Base-by-base conservation (phyloP, 129 eudicot species). In the Chrysanthemum makinoi region DNA sequence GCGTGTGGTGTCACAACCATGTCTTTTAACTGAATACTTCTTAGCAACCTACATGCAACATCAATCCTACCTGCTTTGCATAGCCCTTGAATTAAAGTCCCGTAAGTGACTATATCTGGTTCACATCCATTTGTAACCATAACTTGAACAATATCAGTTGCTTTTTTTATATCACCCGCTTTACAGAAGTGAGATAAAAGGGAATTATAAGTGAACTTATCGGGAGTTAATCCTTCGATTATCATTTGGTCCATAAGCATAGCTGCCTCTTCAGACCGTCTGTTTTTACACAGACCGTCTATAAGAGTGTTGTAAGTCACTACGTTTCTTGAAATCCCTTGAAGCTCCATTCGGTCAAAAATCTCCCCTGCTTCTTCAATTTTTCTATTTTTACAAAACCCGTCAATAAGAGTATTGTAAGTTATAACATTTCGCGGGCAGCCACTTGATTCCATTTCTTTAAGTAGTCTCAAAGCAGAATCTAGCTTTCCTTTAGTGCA, bases 41-140 rank as follows among this genome's bases (percentile, higher is more conserved):
- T 82, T 24, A 94, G 88, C 52, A 94, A 89, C 83, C 78, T 81
- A 58, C 79, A 77, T 2, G 97, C 99, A 59, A 90, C 83, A 49
- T 90, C 96, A 6, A 77, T 62, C 73, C 99, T 76, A 24, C 96
- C 91, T 11, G 94, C 91, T 78, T 80, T 90, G 72, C 99, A 94
- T 4, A 94, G 76, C 47, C 97, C 97, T 63, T 87, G 90, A 50
- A 94, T 87, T 48, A 94, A 55, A 47, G 99, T 87, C 62, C 96
- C 96, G 17, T 90, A 94, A 3, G 99, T 90, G 17, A 90, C 91
- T 6, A 84, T 71, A 76, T 94, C 96, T 0, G 99, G 97, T 69
- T 94, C 96, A 61, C 97, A 94, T 62, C 90, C 99, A 48, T 86
- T 89, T 60, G 99, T 74, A 39, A 90, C 84, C 99, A 94, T 94